Conservation (phyloP, 75 land plant species). For the Azolla pinnata region DNA sequence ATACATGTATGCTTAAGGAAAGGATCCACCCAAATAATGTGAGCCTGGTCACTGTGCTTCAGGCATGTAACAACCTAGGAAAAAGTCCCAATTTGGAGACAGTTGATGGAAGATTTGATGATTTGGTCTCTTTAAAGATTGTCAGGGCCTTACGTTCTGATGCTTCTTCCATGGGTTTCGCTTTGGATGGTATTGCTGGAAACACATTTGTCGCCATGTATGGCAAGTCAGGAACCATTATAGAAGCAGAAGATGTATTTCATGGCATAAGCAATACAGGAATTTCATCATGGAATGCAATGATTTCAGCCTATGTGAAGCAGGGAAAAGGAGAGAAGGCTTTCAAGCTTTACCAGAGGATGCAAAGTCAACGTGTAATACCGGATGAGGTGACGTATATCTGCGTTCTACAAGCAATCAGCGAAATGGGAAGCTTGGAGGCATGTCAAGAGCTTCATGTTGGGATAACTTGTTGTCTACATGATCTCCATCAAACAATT, state of each 20-base stretch:
- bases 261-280: background rate
- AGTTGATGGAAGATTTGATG: background rate
- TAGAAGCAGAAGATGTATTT: conserved; percentile 7
- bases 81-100: no score
- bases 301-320: conserved; percentile 12
- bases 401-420: conserved; percentile 17
- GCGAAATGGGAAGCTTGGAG: conserved; percentile 8
- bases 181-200: background rate
- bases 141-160: conserved; percentile 20
- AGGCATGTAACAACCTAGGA: no score
- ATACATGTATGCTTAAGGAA: conserved; percentile 5
- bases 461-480: background rate
- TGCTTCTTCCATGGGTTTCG: conserved; percentile 19
- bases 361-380: conserved; percentile 13
- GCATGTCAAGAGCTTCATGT: conserved; percentile 2
- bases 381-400: conserved; percentile 17
- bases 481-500: background rate
- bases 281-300: conserved; percentile 13
- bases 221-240: conserved; percentile 10
- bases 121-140: background rate
- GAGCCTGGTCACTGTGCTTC: conserved; percentile 8
- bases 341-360: conserved; percentile 14
- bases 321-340: conserved; percentile 9
- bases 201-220: conserved; percentile 5
- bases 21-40: conserved; percentile 3